Evolutionary conservation across 2,329 filamentous ascomycete species (phyloP), one percentile per base, ranked within the genome.

Genomic region (Fusarium proliferatum): DNA sequence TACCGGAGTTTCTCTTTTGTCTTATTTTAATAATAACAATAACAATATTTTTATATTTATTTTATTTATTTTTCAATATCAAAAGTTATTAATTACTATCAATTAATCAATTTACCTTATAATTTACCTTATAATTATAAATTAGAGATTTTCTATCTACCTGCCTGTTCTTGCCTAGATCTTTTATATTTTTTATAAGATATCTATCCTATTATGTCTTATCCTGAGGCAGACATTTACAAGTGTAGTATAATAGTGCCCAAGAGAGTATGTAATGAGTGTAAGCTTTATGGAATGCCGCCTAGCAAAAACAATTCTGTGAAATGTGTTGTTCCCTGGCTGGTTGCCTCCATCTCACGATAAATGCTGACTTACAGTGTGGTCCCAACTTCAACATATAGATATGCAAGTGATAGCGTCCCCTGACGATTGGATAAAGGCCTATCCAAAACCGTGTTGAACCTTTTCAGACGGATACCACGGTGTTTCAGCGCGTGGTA

Each of bases 1-100:
- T 26, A 26, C 73, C 26, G 26, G 26, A 26, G 26, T 26, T 52
- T 21, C 2, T 42, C 6, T 69, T 69, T 69, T 69, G 43, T 16
- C 21, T 3, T 41, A 2, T 42, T 12, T 12, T 13, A 13, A 13
- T 13, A 13, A 13, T 8, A 26, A 26, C 26, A 10, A 9, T 34
- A 10, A 30, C 3, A 30, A 30, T 3, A 12, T 12, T 33, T 33
- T 11, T 33, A 12, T 33, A 11, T 33, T 33, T 33, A 30, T 30
- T 28, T 28, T 3, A 28, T 28, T 28, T 28, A 28, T 28, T 30
- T 30, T 10, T 30, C 3, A 10, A 10, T 30, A 30, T 30, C 3
- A 10, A 30, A 30, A 30, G 9, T 30, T 28, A 28, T 28, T 9
- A 28, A 28, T 9, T 9, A 28, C 28, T 28, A 28, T 28, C 9